phyloP scores from a whole-genome alignment of 192 early-diverging fungal genomes.

The Coemansia sp. region DNA sequence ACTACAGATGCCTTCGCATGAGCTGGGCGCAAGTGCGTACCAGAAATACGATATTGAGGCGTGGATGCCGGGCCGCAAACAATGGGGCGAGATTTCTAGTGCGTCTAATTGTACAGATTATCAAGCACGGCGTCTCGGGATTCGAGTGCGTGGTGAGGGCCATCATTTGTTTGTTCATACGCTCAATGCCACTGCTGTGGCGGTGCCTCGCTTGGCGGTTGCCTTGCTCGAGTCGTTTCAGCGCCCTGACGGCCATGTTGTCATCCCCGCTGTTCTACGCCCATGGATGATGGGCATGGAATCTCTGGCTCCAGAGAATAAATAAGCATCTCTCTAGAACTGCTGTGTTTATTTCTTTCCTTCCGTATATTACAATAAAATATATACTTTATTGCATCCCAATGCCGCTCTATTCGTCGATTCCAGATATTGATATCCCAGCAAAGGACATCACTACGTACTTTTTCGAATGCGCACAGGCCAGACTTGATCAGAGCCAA shows the following conservation, averaged over 20 bases:
- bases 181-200: constrained; percentile 90
- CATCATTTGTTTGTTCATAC: constrained; percentile 74
- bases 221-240: constrained; percentile 82
- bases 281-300: constrained; percentile 67
- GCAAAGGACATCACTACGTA: constrained; percentile 26
- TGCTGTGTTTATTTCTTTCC: too few species aligned
- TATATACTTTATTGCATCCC: too few species aligned
- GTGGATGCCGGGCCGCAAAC: constrained; percentile 90
- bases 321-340: too few species aligned
- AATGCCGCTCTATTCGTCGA: constrained; percentile 40
- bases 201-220: constrained; percentile 85
- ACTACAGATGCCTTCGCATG: constrained; percentile 89
- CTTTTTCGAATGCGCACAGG: constrained; percentile 30
- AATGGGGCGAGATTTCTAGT: constrained; percentile 74
- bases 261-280: constrained; percentile 67
- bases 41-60: constrained; percentile 93
- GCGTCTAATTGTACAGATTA: constrained; percentile 94
- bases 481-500: constrained; percentile 1
- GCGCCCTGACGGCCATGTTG: constrained; percentile 65
- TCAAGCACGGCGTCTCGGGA: constrained; percentile 81
- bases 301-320: constrained; percentile 9
- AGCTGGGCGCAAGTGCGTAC: constrained; percentile 88
- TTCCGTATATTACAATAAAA: too few species aligned
- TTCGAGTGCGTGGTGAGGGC: constrained; percentile 43
- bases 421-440: constrained; percentile 26